phyloP scores from a whole-genome alignment of 345 rosid species.

The Murraya paniculata region DNA sequence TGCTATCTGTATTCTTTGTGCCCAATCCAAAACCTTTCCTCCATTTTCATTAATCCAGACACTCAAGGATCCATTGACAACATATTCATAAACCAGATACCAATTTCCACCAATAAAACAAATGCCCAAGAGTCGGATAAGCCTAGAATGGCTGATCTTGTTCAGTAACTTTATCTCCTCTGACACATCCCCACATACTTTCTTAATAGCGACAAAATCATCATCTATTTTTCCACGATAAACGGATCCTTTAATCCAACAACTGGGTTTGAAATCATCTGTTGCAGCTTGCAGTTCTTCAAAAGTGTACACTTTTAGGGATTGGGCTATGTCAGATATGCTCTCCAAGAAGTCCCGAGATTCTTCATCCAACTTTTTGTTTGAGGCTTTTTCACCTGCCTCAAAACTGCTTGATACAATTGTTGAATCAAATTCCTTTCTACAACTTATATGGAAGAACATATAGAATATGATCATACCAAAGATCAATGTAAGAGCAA shows the following conservation, averaged over 20 bases:
- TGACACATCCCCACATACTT: constrained; percentile 59
- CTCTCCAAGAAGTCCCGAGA: constrained; percentile 38
- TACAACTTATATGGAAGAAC: constrained; percentile 14
- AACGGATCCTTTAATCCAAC: constrained; percentile 54
- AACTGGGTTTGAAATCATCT: constrained; percentile 50
- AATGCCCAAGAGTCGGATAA: constrained; percentile 68
- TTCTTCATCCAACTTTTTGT: constrained; percentile 41
- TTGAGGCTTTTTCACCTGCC: constrained; percentile 32
- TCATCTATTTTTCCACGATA: constrained; percentile 61
- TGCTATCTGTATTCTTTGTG: constrained; percentile 56
- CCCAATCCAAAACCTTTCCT: constrained; percentile 46
- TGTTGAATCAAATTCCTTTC: constrained; percentile 23
- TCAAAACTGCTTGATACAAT: constrained; percentile 27
- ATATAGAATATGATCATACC: constrained; percentile 33
- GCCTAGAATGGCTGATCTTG: constrained; percentile 66
- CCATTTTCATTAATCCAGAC: constrained; percentile 53
- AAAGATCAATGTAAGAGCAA: constrained; percentile 23
- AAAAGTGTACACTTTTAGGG: constrained; percentile 56
- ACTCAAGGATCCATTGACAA: constrained; percentile 61
- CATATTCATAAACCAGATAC: constrained; percentile 76
- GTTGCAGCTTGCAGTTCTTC: constrained; percentile 65
- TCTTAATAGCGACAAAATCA: constrained; percentile 74
- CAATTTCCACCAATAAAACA: constrained; percentile 63
- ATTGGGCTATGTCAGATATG: constrained; percentile 47
- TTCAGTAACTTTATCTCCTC: constrained; percentile 61